phyloP scores from a whole-genome alignment of 768 basidiomycete genomes.

The Coprinopsis marcescibilis region DNA sequence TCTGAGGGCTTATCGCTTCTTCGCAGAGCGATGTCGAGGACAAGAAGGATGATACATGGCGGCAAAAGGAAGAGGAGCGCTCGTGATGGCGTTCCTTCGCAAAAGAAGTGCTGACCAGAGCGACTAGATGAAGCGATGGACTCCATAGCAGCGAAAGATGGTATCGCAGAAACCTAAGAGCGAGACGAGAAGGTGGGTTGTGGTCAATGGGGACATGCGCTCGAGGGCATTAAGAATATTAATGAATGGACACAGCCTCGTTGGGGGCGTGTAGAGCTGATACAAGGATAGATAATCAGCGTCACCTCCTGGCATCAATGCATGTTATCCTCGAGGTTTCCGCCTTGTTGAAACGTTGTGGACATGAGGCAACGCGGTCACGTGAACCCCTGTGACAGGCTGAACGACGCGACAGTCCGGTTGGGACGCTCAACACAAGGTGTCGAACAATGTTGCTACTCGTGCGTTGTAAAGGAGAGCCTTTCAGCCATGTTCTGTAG shows the following conservation, averaged over 20 bases:
- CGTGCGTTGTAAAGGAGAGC: too few relatives aligned
- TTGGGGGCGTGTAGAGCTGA: background rate
- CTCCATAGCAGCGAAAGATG: background rate
- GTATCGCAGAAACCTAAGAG: too few relatives aligned
- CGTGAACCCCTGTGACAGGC: background rate
- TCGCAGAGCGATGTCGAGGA: constrained; percentile 25
- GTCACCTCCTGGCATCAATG: background rate
- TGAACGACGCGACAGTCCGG: background rate
- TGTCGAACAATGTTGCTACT: background rate
- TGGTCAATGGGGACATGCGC: background rate
- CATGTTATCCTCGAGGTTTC: constrained; percentile 1
- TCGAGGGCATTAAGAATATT: background rate
- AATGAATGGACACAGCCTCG: background rate
- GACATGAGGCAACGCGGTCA: constrained; percentile 2
- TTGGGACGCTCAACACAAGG: background rate
- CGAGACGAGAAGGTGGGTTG: background rate
- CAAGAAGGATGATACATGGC: constrained; percentile 27
- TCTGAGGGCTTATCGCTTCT: constrained; percentile 11
- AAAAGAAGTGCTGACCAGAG: background rate
- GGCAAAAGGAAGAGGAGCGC: constrained; percentile 27
- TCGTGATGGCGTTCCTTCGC: constrained; percentile 16
- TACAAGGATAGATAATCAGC: background rate
- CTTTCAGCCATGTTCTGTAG: too few relatives aligned
- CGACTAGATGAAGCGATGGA: background rate
- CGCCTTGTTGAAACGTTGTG: background rate